Base-by-base conservation (phyloP, 768 basidiomycete species). In the Amyloporia xantha region DNA sequence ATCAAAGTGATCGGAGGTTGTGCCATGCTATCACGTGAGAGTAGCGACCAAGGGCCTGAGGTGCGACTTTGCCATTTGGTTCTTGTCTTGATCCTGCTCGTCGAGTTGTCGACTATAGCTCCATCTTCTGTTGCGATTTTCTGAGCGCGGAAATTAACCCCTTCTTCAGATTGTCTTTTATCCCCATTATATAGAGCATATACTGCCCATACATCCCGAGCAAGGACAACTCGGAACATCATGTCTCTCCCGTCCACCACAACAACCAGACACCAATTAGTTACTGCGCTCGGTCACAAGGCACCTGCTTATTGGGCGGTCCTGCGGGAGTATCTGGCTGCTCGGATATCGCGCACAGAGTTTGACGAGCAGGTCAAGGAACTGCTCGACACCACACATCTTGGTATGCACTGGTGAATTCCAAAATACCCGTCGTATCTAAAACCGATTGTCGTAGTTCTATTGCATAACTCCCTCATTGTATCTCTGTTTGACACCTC, bases 401-500 rank as follows among this genome's bases (percentile, higher is more conserved):
- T 54, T n/a, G 25, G 45, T 43, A 12, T 28, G 28, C 10, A n/a
- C 26, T 17, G 23, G 11, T 2, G 13, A 24, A 11, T 27, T 41
- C 15, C 10, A 17, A 7, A 15, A 21, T 19, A 15, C 12, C 20
- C 2, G 10, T 3, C 27, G 23, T 37, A n/a, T 37, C 25, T 13
- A n/a, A 13, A 19, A 17, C 42, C 17, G 10, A 23, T 17, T 30
- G 2, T 11, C 5, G 9, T 44, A 84, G 84, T 89, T 24, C 86
- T 88, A 64, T 68, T 90, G 2, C 89, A 91, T 61, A 91, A 91
- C 64, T 81, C 88, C 10, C 72, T 91, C 26, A 81, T 91, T 28
- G 89, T 91, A 25, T 88, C 88, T 2, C 66, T 91, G 13, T 87
- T 91, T 53, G 87, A 88, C 64, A 84, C 84, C 20, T 86, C 86